Percentiles rank a stretch among this genome's conserved stretches.
Evolutionary conservation across 2,329 filamentous ascomycete genomes (phyloP).

Genomic region (Sordariomycetes sp.): DNA sequence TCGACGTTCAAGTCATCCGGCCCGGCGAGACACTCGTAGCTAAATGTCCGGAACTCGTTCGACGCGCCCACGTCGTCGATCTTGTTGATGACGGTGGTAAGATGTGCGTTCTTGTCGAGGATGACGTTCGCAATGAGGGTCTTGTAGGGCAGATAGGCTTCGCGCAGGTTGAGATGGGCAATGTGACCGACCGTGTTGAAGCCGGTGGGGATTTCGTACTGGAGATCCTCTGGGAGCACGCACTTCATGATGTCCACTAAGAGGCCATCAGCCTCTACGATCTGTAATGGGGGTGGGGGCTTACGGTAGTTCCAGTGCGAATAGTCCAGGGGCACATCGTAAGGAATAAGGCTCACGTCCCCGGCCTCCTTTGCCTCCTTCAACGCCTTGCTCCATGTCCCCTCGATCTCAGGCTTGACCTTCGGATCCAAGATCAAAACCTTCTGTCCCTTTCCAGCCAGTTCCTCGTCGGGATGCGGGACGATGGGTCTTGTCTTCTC

Average conservation of each 20-base stretch:
- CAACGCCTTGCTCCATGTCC: constrained; percentile 68
- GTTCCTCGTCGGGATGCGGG: constrained; percentile 48
- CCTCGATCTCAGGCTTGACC: constrained; percentile 44
- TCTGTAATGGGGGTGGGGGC: constrained; percentile 13
- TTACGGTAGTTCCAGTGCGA: constrained; percentile 76
- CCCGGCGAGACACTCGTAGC: constrained; percentile 82
- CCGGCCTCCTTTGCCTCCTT: constrained; percentile 58
- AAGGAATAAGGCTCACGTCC: constrained; percentile 65
- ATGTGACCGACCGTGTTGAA: constrained; percentile 89
- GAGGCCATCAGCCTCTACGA: neutral
- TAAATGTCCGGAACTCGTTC: constrained; percentile 84
- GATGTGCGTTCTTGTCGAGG: constrained; percentile 75
- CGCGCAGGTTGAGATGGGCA: constrained; percentile 81
- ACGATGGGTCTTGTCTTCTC: constrained; percentile 57
- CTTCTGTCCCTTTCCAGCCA: constrained; percentile 47
- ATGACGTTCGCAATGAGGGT: constrained; percentile 76
- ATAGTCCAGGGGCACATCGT: constrained; percentile 69
- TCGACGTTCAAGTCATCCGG: constrained; percentile 76
- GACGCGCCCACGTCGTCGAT: constrained; percentile 77
- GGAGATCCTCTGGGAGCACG: constrained; percentile 70
- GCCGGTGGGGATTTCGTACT: constrained; percentile 73
- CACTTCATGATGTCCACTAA: constrained; percentile 73
- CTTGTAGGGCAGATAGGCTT: constrained; percentile 78
- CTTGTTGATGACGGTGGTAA: constrained; percentile 94
- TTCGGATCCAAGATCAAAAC: constrained; percentile 51